Evolutionary conservation across 192 early-diverging fungal genomes (phyloP).

Genomic region (Haplosporangium gracile): DNA sequence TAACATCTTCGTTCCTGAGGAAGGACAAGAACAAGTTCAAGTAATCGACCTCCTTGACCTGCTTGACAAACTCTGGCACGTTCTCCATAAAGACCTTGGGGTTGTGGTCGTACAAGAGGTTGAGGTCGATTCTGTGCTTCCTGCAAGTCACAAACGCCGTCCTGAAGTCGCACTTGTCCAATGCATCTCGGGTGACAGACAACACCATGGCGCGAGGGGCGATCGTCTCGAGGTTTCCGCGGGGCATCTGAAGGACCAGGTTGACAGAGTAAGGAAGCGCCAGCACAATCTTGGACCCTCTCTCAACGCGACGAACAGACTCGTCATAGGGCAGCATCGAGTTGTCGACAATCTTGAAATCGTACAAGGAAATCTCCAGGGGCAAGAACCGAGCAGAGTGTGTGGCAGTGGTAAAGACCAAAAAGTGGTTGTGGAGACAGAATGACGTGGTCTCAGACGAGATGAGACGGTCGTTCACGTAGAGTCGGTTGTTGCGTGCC

Average conservation of each 20-base stretch:
- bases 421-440: conserved; percentile 81
- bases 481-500: conserved; percentile 86
- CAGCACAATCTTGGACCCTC: conserved; percentile 89
- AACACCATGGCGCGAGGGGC: conserved; percentile 91
- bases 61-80: conserved; percentile 77
- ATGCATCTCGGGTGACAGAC: conserved; percentile 70
- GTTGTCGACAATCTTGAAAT: conserved; percentile 63
- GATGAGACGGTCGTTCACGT: conserved; percentile 76
- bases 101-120: conserved; percentile 88
- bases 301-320: conserved; percentile 85
- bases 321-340: conserved; percentile 70
- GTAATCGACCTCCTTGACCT: conserved; percentile 85
- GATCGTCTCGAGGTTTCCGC: conserved; percentile 96
- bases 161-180: conserved; percentile 79
- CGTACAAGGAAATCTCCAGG: conserved; percentile 30
- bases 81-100: conserved; percentile 77
- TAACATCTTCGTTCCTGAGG: conserved; percentile 87
- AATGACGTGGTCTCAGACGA: conserved; percentile 89
- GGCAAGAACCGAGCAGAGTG: conserved; percentile 85
- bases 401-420: conserved; percentile 88
- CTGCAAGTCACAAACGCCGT: conserved; percentile 88
- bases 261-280: conserved; percentile 77
- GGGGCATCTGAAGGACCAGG: conserved; percentile 94
- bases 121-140: conserved; percentile 94
- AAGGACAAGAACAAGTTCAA: conserved; percentile 92